Evolutionary conservation across 1,139 yeast species (phyloP).

Genomic region (Spencermartinsiella ligniputridi): DNA sequence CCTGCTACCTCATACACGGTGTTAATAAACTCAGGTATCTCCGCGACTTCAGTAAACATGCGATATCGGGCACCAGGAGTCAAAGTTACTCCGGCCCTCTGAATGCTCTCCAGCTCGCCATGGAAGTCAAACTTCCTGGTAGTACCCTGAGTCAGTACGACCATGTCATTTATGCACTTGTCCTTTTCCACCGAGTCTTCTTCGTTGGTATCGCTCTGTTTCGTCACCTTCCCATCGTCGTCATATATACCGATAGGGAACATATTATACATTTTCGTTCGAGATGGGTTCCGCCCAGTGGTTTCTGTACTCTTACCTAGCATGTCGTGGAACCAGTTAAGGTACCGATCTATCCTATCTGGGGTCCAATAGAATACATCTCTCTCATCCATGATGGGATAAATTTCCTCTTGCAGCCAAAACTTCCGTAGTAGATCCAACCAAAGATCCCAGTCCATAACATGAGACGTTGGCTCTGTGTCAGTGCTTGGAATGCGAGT

Average conservation of each 20-base stretch:
- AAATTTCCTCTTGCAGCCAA: slow-evolving; percentile 31
- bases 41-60: slow-evolving; percentile 8
- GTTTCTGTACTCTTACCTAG: slow-evolving; percentile 11
- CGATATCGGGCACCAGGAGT: slow-evolving; percentile 19
- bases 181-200: slow-evolving; percentile 10
- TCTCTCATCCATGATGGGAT: slow-evolving; percentile 25
- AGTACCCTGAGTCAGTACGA: slow-evolving; percentile 10
- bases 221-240: slow-evolving; percentile 8
- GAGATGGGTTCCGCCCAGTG: slow-evolving; percentile 7
- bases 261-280: slow-evolving; percentile 17
- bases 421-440: slow-evolving; percentile 28
- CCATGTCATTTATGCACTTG: neutral
- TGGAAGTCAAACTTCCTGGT: slow-evolving; percentile 8
- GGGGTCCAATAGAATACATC: slow-evolving; percentile 30
- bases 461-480: slow-evolving; percentile 20
- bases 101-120: slow-evolving; percentile 4
- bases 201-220: slow-evolving; percentile 2
- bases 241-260: slow-evolving; percentile 22
- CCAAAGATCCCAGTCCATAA: slow-evolving; percentile 35
- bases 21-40: slow-evolving; percentile 10
- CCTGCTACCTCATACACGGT: slow-evolving; percentile 15
- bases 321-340: slow-evolving; percentile 30
- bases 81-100: slow-evolving; percentile 8
- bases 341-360: slow-evolving; percentile 25
- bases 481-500: slow-evolving; percentile 13